phyloP scores from a whole-genome alignment of 1,139 yeast genomes.

The Taphrina betulina region DNA sequence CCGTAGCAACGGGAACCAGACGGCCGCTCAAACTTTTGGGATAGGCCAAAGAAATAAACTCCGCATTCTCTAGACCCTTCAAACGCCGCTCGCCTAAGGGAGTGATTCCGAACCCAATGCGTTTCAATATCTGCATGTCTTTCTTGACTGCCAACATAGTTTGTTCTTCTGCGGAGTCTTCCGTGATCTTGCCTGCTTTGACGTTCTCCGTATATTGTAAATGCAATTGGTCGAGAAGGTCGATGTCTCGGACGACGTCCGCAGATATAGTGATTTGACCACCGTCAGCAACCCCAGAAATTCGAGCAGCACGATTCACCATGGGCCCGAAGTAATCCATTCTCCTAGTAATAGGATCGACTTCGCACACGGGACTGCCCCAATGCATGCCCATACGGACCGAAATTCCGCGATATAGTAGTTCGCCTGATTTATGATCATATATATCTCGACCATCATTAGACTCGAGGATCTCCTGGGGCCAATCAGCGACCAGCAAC shows the following conservation, averaged over 20 bases:
- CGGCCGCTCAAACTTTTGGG: conserved; percentile 67
- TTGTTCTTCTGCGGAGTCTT: conserved; percentile 43
- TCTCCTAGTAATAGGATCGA: conserved; percentile 89
- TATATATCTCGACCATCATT: conserved; percentile 80
- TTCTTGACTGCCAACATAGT: conserved; percentile 65
- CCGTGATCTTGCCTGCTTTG: conserved; percentile 2
- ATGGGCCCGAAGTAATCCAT: conserved; percentile 99
- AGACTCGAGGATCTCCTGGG: conserved; percentile 80
- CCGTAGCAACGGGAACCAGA: conserved; percentile 35
- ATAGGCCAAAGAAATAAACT: conserved; percentile 73
- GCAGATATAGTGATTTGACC: conserved; percentile 91
- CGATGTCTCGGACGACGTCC: conserved; percentile 74
- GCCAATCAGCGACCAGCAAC: conserved; percentile 87
- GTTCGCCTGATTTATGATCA: conserved; percentile 58
- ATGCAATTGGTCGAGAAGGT: conserved; percentile 49
- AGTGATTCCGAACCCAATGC: conserved; percentile 66
- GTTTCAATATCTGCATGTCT: conserved; percentile 65
- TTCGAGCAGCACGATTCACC: conserved; percentile 93
- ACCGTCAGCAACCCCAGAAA: conserved; percentile 93
- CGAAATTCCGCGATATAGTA: conserved; percentile 80
- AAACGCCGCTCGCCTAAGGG: conserved; percentile 83
- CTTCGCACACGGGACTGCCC: conserved; percentile 96
- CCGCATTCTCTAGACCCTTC: conserved; percentile 94
- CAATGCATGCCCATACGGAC: conserved; percentile 98
- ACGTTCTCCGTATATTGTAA: conserved; percentile 39